phyloP scores from a whole-genome alignment of 257 asterid genomes.

The Vinca minor region DNA sequence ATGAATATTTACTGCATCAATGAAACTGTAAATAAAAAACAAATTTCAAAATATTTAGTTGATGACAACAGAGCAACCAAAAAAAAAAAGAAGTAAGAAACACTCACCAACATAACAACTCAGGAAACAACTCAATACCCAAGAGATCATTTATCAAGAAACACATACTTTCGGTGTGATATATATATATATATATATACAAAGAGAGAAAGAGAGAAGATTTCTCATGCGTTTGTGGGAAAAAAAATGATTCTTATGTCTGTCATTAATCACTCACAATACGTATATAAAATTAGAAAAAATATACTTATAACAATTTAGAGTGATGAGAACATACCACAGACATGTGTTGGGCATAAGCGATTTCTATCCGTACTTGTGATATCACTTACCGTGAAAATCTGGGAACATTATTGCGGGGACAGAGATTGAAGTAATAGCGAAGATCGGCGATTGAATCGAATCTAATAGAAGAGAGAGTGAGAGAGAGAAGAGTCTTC shows the following conservation, averaged over 20 bases:
- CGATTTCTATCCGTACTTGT: too few relatives aligned
- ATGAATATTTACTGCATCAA: neutral
- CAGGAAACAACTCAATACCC: neutral
- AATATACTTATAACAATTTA: too few relatives aligned
- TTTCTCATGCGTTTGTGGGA: too few relatives aligned
- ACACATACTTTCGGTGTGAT: neutral
- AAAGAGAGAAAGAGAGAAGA: neutral
- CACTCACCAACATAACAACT: neutral
- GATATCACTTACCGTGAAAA: conserved; percentile 25
- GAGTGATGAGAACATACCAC: too few relatives aligned
- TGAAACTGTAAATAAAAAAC: conserved; percentile 6
- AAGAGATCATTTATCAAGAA: neutral
- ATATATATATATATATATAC: neutral
- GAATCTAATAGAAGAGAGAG: conserved; percentile 38
- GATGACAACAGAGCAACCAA: too few relatives aligned
- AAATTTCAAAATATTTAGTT: conserved; percentile 9
- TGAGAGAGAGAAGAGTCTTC: conserved; percentile 24
- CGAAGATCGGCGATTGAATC: conserved; percentile 51
- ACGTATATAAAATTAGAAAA: too few relatives aligned
- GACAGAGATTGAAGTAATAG: conserved; percentile 31
- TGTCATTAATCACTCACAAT: too few relatives aligned
- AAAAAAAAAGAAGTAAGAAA: neutral
- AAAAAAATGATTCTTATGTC: too few relatives aligned
- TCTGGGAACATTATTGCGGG: conserved; percentile 26
- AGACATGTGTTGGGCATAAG: too few relatives aligned